Evolutionary conservation across 2,329 filamentous ascomycete species (phyloP).

Genomic region (Tolypocladium paradoxum): DNA sequence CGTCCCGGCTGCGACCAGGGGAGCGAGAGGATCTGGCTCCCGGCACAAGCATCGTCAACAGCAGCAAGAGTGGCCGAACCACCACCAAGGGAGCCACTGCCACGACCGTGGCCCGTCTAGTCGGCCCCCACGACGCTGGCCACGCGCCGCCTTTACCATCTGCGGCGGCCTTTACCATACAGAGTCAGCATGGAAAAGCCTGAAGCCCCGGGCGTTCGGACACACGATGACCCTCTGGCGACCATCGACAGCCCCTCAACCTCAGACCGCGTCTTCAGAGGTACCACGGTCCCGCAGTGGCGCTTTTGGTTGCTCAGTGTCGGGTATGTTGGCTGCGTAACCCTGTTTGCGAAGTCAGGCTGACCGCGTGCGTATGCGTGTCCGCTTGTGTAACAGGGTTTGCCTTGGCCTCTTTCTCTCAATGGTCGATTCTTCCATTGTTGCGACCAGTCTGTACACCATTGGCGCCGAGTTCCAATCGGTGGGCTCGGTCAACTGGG

Average conservation of each 20-base stretch:
- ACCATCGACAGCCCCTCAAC: neutral
- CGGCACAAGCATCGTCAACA: neutral
- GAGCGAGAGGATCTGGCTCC: neutral
- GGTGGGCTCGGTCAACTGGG: slow-evolving; percentile 37
- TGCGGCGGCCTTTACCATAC: neutral
- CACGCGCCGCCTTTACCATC: neutral
- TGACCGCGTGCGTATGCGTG: neutral
- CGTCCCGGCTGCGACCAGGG: neutral
- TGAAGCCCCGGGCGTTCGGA: neutral
- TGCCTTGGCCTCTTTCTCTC: slow-evolving; percentile 45
- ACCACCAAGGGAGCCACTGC: neutral
- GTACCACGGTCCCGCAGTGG: slow-evolving; percentile 13
- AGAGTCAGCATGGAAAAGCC: neutral
- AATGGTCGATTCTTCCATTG: slow-evolving; percentile 48
- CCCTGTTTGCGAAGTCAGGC: neutral
- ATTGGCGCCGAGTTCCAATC: slow-evolving; percentile 41
- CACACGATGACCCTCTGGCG: neutral
- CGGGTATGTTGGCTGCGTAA: slow-evolving; percentile 14
- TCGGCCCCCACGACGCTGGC: neutral
- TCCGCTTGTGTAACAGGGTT: slow-evolving; percentile 22
- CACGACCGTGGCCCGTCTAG: neutral
- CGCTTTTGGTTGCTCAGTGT: slow-evolving; percentile 23
- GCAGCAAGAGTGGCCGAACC: neutral
- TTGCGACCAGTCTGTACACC: slow-evolving; percentile 46
- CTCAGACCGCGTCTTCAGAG: neutral